phyloP scores from a whole-genome alignment of 129 eudicot species.

The Pittosporum tobira region DNA sequence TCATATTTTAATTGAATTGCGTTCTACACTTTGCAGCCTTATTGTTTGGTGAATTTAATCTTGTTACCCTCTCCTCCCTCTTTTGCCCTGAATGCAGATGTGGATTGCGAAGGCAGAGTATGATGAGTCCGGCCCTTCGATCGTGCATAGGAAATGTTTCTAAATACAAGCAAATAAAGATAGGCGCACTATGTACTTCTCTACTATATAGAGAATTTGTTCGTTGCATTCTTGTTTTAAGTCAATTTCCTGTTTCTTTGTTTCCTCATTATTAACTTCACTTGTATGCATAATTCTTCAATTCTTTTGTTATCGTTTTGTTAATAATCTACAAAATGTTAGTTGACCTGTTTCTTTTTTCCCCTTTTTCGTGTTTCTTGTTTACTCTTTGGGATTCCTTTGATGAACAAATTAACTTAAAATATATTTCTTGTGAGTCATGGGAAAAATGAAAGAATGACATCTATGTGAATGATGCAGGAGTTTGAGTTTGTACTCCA shows the following conservation, averaged over 20 bases:
- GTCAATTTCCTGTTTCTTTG: not conserved
- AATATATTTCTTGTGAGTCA: not conserved
- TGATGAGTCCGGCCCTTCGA: constrained; percentile 27
- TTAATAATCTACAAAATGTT: no score
- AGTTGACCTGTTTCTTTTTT: no score
- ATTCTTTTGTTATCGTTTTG: no score
- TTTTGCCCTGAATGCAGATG: no score
- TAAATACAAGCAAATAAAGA: constrained; percentile 9
- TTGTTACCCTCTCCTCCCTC: no score
- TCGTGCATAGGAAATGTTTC: constrained; percentile 71
- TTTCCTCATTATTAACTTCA: not conserved
- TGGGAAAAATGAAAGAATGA: no score
- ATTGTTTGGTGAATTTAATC: no score
- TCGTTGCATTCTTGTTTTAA: not conserved
- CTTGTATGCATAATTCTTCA: no score
- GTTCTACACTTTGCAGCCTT: no score
- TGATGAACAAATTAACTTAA: not conserved
- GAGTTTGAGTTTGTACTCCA: no score
- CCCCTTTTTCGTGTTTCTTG: not conserved
- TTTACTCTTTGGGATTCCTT: not conserved
- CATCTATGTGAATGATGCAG: no score
- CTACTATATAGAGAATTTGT: not conserved
- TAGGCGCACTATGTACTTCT: not conserved
- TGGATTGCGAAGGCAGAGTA: constrained; percentile 20
- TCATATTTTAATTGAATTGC: no score